phyloP scores from a whole-genome alignment of 495 filamentous ascomycete species.

The Emericellopsis terricola region DNA sequence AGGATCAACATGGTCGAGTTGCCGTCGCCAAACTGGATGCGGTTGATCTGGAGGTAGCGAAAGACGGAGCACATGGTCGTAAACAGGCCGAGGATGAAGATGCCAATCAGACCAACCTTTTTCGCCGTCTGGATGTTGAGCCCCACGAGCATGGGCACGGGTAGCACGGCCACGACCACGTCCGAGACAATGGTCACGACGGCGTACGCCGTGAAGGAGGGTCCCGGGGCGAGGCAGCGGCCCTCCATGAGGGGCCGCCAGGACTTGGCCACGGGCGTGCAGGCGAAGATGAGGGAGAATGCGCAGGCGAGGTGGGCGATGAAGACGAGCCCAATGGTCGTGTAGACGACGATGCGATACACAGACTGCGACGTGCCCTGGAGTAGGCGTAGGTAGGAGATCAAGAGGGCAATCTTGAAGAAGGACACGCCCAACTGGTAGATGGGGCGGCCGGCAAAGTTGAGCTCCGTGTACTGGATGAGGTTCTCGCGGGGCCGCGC shows the following conservation, averaged over 20 bases:
- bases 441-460: constrained; percentile 39
- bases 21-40: constrained; percentile 29
- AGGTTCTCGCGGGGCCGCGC: constrained; percentile 21
- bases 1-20: constrained; percentile 40
- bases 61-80: constrained; percentile 39
- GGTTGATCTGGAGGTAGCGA: constrained; percentile 33
- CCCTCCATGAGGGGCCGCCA: constrained; percentile 23
- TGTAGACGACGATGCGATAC: constrained; percentile 31
- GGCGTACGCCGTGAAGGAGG: constrained; percentile 34
- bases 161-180: constrained; percentile 31
- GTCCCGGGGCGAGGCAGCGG: constrained; percentile 29
- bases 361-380: constrained; percentile 23
- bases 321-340: constrained; percentile 22
- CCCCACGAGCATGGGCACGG: constrained; percentile 31
- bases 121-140: constrained; percentile 31
- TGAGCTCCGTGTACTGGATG: constrained; percentile 25
- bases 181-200: constrained; percentile 35
- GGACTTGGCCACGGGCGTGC: constrained; percentile 29
- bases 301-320: constrained; percentile 30
- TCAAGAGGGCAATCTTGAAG: constrained; percentile 41
- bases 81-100: constrained; percentile 39
- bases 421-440: constrained; percentile 39
- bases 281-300: constrained; percentile 33
- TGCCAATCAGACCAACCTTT: constrained; percentile 32
- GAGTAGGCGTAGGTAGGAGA: constrained; percentile 36